These are phyloP conservation scores for Diaporthe caulivora DNA, from an alignment of 2,329 filamentous ascomycete species.

Conservation along the genomic window DNA sequence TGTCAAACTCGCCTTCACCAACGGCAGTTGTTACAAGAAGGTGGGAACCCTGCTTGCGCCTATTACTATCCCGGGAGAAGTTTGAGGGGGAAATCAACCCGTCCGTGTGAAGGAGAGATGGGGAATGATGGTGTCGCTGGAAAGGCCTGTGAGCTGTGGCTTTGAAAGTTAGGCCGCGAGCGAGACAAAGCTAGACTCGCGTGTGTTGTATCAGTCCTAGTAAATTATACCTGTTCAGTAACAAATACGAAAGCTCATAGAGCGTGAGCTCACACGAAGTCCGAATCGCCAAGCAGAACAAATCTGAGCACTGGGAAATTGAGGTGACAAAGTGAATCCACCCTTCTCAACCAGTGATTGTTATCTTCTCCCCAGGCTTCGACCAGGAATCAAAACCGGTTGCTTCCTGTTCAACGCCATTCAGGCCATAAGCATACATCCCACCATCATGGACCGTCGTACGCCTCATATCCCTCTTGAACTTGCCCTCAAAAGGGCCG, in stretches of 20 bases:
- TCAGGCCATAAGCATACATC: conserved; percentile 53
- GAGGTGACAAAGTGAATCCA: not conserved
- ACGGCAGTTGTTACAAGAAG: conserved; percentile 20
- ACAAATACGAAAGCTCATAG: not conserved
- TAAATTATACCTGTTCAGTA: not conserved
- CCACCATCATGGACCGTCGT: conserved; percentile 66
- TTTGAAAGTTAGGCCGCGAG: no score
- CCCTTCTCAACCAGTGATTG: not conserved
- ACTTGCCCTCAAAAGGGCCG: conserved; percentile 62
- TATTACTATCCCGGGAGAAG: not conserved
- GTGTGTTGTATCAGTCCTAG: no score
- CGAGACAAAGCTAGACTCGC: not conserved
- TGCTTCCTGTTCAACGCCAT: conserved; percentile 45
- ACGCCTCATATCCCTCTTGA: conserved; percentile 65
- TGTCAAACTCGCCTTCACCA: conserved; percentile 11
- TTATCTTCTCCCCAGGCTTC: conserved; percentile 1
- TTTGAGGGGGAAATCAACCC: not conserved
- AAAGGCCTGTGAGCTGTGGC: not conserved
- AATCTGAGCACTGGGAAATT: no score
- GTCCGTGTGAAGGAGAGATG: accelerated
- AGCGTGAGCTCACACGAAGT: not conserved
- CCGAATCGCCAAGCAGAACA: no score
- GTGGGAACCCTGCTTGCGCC: not conserved
- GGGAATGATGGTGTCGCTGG: not conserved
- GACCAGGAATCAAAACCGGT: conserved; percentile 40